phyloP scores from a whole-genome alignment of 2,329 filamentous ascomycete genomes.

The Monosporascus cannonballus region DNA sequence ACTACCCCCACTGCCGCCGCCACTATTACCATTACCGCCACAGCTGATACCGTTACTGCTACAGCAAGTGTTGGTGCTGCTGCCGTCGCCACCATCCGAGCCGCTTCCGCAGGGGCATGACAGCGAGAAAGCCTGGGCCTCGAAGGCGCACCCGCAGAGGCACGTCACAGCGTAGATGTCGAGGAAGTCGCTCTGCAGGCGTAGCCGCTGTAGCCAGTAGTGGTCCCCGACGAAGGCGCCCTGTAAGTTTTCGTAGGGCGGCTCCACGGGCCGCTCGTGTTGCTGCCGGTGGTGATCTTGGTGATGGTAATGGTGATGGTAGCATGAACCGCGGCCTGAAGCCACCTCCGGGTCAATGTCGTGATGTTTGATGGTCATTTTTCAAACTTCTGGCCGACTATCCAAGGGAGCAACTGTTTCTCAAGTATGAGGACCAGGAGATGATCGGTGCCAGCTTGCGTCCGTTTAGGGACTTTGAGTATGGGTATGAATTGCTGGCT shows the following conservation, averaged over 20 bases:
- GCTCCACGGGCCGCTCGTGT: not conserved
- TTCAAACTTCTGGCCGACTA: not conserved
- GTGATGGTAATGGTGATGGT: not conserved
- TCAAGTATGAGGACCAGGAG: not conserved
- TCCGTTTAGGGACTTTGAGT: no score
- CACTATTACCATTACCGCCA: not conserved
- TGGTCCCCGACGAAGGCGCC: not conserved
- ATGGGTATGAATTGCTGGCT: no score
- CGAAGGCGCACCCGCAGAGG: not conserved
- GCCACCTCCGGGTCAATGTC: not conserved
- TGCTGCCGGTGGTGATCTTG: not conserved
- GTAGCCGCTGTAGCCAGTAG: conserved; percentile 8
- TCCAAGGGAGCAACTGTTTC: not conserved
- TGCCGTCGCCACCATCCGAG: not conserved
- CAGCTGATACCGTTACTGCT: not conserved
- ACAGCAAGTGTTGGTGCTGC: not conserved
- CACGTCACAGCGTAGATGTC: conserved; percentile 7
- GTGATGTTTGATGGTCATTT: not conserved
- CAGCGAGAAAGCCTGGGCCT: conserved; percentile 10
- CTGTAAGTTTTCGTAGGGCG: not conserved
- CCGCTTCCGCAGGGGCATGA: not conserved
- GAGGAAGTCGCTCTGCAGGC: conserved; percentile 3
- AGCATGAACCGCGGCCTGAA: not conserved
- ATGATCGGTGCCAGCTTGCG: not conserved
- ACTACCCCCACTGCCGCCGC: not conserved